Evolutionary conservation across 306 rosid species (phyloP).

Genomic region (Trifolium dubium): DNA sequence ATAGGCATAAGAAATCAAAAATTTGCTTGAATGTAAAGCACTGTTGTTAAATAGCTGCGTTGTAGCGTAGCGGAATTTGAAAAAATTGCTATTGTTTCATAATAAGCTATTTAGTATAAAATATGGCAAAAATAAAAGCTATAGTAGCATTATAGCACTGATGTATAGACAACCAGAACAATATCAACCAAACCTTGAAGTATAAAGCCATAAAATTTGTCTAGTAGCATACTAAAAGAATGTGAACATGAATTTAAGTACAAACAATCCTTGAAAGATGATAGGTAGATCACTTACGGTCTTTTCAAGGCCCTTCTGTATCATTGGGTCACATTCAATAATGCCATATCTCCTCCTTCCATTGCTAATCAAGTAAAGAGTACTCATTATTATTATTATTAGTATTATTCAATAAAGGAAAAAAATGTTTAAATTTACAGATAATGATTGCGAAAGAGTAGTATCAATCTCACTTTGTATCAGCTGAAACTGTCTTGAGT

Average conservation of each 20-base stretch:
- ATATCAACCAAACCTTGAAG: slow-evolving; percentile 10
- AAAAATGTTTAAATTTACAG: slow-evolving; percentile 24
- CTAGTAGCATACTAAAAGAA: slow-evolving; percentile 25
- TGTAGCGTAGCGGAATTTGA: background rate
- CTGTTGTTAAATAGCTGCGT: background rate
- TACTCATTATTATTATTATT: slow-evolving; percentile 11
- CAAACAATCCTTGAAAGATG: slow-evolving; percentile 20
- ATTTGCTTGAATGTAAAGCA: background rate
- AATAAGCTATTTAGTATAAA: background rate
- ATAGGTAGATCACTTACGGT: slow-evolving; percentile 63
- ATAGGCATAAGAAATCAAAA: slow-evolving; percentile 31
- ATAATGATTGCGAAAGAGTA: slow-evolving; percentile 24
- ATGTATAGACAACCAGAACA: slow-evolving; percentile 1
- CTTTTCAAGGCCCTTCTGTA: slow-evolving; percentile 79
- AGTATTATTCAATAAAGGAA: slow-evolving; percentile 1
- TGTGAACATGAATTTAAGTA: slow-evolving; percentile 14
- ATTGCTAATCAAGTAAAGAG: slow-evolving; percentile 59
- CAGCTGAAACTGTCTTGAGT: slow-evolving; percentile 57
- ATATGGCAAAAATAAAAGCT: background rate
- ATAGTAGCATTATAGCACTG: background rate
- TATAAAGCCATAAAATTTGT: slow-evolving; percentile 26
- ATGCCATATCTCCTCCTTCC: slow-evolving; percentile 81
- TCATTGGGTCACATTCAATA: slow-evolving; percentile 84
- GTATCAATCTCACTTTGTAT: slow-evolving; percentile 63
- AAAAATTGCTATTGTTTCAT: background rate